Conservation (phyloP, 805 yeast genomes). For the Citeromyces nyonsensis region DNA sequence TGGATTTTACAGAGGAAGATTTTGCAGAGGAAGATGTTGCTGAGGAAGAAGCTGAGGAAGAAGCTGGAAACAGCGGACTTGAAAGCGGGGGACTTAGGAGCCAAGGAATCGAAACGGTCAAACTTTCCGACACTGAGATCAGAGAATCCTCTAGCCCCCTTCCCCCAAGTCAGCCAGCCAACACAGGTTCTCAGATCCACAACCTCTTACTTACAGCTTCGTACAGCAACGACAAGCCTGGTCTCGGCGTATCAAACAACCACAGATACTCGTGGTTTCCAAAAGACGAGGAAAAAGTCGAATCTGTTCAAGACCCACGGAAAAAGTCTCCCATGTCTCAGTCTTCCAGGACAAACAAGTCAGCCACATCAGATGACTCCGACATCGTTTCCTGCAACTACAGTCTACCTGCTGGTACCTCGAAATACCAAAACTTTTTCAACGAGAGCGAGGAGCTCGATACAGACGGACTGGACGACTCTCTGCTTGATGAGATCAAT, state of each 20-base stretch:
- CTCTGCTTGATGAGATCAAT: constrained; percentile 18
- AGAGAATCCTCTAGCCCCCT: background rate
- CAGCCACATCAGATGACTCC: background rate
- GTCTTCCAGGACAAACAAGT: background rate
- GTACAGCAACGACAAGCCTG: constrained; percentile 4
- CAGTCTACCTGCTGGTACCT: background rate
- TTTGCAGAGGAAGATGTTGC: background rate
- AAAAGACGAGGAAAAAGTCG: constrained; percentile 7
- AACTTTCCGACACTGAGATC: background rate
- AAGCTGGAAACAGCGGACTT: background rate
- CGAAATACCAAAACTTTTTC: background rate
- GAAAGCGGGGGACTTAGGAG: background rate
- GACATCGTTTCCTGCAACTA: background rate
- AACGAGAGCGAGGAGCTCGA: constrained; percentile 1
- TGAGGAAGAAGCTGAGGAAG: background rate
- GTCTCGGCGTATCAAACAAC: constrained; percentile 8
- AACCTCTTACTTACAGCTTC: background rate
- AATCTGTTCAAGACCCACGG: background rate
- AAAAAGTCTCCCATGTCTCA: background rate
- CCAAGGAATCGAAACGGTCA: background rate
- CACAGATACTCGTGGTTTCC: constrained; percentile 14
- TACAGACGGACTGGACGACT: constrained; percentile 9
- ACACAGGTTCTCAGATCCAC: background rate
- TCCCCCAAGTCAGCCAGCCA: background rate
- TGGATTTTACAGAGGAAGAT: background rate